Evolutionary conservation across 257 asterid species (phyloP), one percentile per base, ranked within the genome.

Genomic region (Jacaranda copaia): DNA sequence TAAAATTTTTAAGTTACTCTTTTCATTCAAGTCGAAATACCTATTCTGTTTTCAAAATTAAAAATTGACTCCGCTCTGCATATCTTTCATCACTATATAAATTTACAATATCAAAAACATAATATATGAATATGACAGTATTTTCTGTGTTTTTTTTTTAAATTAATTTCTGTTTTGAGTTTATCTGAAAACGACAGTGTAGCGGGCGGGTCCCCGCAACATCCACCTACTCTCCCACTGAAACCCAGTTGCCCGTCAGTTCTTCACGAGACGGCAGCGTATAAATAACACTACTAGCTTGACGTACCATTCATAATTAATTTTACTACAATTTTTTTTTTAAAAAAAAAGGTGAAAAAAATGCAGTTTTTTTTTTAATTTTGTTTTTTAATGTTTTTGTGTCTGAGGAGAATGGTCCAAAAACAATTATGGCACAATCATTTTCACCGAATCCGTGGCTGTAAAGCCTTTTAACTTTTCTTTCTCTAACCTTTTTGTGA

Each of bases 231-330:
- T 82, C 85, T 55, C 81, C 90, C 91, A 82, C 89, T 82, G 73
- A 83, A 25, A 81, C 56, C 85, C 85, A 68, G 70, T 55, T 69
- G 58, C 71, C 46, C 42, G 73, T 79, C 82, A 82, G 76, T 80
- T 74, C 81, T 83, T 89, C 97, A 91, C 96, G 96, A 81, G 97
- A 87, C 87, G 91, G 86, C 92, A 86, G 71, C 89, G 77, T 78
- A 77, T 72, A 69, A 77, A 78, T 76, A 10, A 53, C 75, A 75
- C 1, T 19, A 52, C 38, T 46, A 25, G 32, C 32, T 25, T 25
- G 32, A 25, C 1, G n/a, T 62, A 75, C 70, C 46, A 32, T 55
- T 67, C 68, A 52, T 35, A 19, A 42, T 19, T 19, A 42, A 19
- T 62, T 63, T 59, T 74, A 76, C 79, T 18, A 53, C 62, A 9